Evolutionary conservation across 495 filamentous ascomycete genomes (phyloP).

Genomic region (Penicillium dipodomyicola): DNA sequence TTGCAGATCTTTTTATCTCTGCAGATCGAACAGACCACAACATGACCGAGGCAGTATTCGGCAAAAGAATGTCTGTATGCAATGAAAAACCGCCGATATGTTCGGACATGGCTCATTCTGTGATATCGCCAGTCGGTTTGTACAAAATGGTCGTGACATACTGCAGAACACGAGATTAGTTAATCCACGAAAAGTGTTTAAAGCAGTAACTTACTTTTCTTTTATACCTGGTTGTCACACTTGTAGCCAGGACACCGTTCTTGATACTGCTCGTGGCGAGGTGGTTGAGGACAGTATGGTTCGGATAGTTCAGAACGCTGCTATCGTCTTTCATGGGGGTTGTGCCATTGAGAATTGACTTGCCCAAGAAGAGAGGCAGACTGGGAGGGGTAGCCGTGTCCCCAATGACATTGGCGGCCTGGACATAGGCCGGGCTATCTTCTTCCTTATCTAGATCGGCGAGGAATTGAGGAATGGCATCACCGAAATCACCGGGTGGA

Average conservation of each 20-base stretch:
- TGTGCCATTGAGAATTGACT: slow-evolving; percentile 88
- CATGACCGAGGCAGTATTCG: slow-evolving; percentile 2
- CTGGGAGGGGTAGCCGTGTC: slow-evolving; percentile 79
- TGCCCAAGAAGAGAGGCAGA: slow-evolving; percentile 86
- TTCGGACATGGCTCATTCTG: slow-evolving; percentile 24
- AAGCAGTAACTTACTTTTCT: slow-evolving; percentile 66
- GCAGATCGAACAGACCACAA: not conserved
- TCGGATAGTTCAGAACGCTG: slow-evolving; percentile 92
- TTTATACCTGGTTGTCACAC: slow-evolving; percentile 93
- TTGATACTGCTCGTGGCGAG: slow-evolving; percentile 98
- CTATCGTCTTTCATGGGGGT: slow-evolving; percentile 96
- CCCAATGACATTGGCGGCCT: slow-evolving; percentile 66
- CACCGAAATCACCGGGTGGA: slow-evolving; percentile 46
- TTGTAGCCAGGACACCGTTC: slow-evolving; percentile 91
- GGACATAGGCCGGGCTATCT: slow-evolving; percentile 65
- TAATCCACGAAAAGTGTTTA: not conserved
- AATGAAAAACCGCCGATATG: slow-evolving; percentile 4
- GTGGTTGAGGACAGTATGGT: slow-evolving; percentile 96
- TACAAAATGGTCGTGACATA: slow-evolving; percentile 98
- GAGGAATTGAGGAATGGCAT: slow-evolving; percentile 77
- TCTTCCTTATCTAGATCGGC: slow-evolving; percentile 82
- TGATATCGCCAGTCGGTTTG: slow-evolving; percentile 69
- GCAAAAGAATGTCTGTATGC: slow-evolving; percentile 14
- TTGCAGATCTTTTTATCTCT: not conserved
- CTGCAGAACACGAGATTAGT: slow-evolving; percentile 45